Conservation (phyloP, 2,329 filamentous ascomycete genomes). For the Trichocomaceae sp. region DNA sequence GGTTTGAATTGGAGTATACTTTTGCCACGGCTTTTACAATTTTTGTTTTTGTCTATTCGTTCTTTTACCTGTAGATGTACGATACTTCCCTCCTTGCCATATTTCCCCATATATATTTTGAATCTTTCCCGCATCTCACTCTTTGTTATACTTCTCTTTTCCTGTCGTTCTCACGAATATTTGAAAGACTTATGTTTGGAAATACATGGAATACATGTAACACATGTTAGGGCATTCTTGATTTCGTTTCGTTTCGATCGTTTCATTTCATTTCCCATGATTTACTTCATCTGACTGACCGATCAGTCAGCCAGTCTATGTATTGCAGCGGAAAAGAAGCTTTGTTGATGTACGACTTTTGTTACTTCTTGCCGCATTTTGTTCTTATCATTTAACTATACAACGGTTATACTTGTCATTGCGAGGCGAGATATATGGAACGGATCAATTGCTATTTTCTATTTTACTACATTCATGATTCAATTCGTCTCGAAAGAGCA, state of each 20-base stretch:
- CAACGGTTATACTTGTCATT: not conserved
- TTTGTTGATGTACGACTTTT: not conserved
- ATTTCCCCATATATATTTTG: not conserved
- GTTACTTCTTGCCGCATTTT: not conserved
- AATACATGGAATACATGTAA: too few relatives aligned
- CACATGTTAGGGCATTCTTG: not conserved
- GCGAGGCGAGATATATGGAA: not conserved
- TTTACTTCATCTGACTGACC: not conserved
- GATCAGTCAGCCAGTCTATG: not conserved
- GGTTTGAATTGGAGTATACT: constrained; percentile 52
- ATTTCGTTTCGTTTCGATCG: not conserved
- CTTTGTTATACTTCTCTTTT: not conserved
- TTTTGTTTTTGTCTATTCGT: constrained; percentile 43
- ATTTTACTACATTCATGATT: not conserved
- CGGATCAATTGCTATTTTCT: not conserved
- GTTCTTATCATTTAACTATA: not conserved
- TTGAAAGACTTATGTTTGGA: constrained; percentile 1
- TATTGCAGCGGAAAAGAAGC: not conserved
- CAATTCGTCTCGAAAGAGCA: not conserved
- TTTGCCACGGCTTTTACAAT: constrained; percentile 46
- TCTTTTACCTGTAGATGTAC: constrained; percentile 21
- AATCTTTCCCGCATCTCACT: not conserved
- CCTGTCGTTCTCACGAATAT: not conserved
- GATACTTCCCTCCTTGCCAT: not conserved
- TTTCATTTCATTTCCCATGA: not conserved